phyloP scores from a whole-genome alignment of 768 basidiomycete species.

The Neoboletus subvelutipes region DNA sequence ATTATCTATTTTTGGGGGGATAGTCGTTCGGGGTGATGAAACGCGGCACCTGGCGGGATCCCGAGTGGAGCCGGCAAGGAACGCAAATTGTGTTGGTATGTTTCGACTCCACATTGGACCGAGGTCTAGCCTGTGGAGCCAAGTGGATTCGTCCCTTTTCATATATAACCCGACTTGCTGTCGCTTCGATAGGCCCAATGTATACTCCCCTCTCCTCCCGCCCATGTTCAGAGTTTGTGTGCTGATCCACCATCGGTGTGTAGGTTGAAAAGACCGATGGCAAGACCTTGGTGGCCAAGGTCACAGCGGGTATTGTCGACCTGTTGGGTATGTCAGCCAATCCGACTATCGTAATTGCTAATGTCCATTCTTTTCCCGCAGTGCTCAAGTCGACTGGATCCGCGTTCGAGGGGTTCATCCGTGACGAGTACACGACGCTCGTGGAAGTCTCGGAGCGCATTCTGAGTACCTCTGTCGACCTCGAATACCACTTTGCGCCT shows the following conservation, averaged over 20 bases:
- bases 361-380: constrained; percentile 23
- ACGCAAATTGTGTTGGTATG: not conserved
- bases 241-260: not conserved
- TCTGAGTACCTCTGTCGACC: constrained; percentile 85
- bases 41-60: constrained; percentile 6
- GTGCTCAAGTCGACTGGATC: constrained; percentile 92
- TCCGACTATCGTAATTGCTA: not conserved
- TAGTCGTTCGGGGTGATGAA: constrained; percentile 1
- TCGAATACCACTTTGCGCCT: constrained; percentile 62
- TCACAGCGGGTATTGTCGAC: constrained; percentile 73
- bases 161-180: constrained; percentile 15
- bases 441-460: constrained; percentile 83
- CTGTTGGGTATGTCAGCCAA: constrained; percentile 59
- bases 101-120: constrained; percentile 20
- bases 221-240: not conserved
- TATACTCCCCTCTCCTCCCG: not conserved
- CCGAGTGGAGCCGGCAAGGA: constrained; percentile 24
- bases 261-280: constrained; percentile 73
- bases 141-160: not conserved
- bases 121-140: constrained; percentile 26
- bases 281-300: constrained; percentile 56
- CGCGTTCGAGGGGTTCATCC: constrained; percentile 75
- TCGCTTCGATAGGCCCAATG: not conserved
- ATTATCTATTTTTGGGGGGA: not conserved
- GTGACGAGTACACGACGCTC: constrained; percentile 89